phyloP scores from a whole-genome alignment of 2,329 filamentous ascomycete genomes.

The Arthrobotrys pseudoclavata region DNA sequence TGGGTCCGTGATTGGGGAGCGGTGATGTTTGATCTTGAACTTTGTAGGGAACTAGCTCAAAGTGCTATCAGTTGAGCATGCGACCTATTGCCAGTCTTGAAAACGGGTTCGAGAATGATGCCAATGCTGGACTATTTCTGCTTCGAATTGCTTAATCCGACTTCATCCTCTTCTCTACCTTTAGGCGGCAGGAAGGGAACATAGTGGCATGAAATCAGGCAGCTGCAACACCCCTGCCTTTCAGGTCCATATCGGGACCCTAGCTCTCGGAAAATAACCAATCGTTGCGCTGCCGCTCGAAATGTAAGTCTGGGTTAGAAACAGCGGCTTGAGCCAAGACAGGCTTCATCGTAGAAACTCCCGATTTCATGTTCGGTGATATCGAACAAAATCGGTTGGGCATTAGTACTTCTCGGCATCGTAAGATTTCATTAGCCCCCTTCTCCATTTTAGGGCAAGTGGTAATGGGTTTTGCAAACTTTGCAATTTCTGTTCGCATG shows the following conservation, averaged over 20 bases:
- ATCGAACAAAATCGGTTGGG: slow-evolving; percentile 15
- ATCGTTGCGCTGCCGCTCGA: slow-evolving; percentile 9
- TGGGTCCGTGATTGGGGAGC: slow-evolving; percentile 19
- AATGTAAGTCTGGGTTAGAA: slow-evolving; percentile 52
- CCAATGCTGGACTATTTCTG: slow-evolving; percentile 33
- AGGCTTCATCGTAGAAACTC: slow-evolving; percentile 56
- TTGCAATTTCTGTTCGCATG: not conserved
- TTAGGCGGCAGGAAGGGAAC: slow-evolving; percentile 58
- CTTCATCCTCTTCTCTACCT: slow-evolving; percentile 53
- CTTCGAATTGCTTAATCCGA: slow-evolving; percentile 57
- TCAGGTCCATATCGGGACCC: slow-evolving; percentile 43
- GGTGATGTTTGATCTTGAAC: slow-evolving; percentile 14
- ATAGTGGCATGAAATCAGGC: slow-evolving; percentile 48
- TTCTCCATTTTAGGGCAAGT: slow-evolving; percentile 20
- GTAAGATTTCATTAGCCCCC: slow-evolving; percentile 25
- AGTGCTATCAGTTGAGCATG: slow-evolving; percentile 20
- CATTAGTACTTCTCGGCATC: slow-evolving; percentile 1
- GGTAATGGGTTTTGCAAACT: not conserved
- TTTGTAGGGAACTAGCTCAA: slow-evolving; percentile 4
- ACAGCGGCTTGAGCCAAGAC: slow-evolving; percentile 36
- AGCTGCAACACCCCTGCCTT: slow-evolving; percentile 52
- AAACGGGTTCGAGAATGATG: slow-evolving; percentile 48
- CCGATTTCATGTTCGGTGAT: slow-evolving; percentile 44
- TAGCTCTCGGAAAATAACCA: slow-evolving; percentile 56
- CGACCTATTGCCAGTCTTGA: slow-evolving; percentile 51